These are phyloP conservation scores for Phytophthora melonis DNA, from an alignment of 352 stramenopile genomes.

Conservation along the genomic window DNA sequence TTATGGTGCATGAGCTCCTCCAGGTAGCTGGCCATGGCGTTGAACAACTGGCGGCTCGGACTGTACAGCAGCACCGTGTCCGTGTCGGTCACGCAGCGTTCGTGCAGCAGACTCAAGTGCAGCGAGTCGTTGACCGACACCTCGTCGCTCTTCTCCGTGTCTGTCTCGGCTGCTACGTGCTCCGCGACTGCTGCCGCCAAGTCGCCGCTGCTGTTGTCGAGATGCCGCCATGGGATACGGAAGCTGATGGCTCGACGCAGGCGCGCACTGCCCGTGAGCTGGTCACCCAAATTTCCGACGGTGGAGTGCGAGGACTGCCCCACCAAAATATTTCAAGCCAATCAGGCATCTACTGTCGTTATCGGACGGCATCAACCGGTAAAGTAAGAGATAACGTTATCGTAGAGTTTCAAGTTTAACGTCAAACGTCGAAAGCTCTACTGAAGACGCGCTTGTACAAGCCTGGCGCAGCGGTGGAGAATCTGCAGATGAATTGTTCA, in stretches of 20 bases:
- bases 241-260: slow-evolving; percentile 20
- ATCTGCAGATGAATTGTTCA: not conserved
- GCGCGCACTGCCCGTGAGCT: slow-evolving; percentile 14
- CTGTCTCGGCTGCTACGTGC: not conserved
- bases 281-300: slow-evolving; percentile 12
- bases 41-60: slow-evolving; percentile 3
- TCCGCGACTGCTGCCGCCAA: not conserved
- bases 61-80: slow-evolving; percentile 42
- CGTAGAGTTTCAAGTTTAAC: too few relatives aligned
- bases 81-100: slow-evolving; percentile 41
- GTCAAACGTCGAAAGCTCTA: too few relatives aligned
- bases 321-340: too few relatives aligned
- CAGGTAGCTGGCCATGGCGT: too few relatives aligned
- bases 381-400: too few relatives aligned
- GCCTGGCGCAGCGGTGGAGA: not conserved
- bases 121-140: slow-evolving; percentile 39
- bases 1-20: too few relatives aligned
- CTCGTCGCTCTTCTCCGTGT: slow-evolving; percentile 7
- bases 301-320: too few relatives aligned
- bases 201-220: slow-evolving; percentile 8
- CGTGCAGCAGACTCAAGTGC: slow-evolving; percentile 49
- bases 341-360: too few relatives aligned
- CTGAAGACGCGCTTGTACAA: too few relatives aligned
- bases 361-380: too few relatives aligned
- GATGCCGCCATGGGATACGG: slow-evolving; percentile 20